These are phyloP conservation scores for Acanthamoeba triangularis DNA, from an alignment of 208 protist genomes.

Conservation along the genomic window DNA sequence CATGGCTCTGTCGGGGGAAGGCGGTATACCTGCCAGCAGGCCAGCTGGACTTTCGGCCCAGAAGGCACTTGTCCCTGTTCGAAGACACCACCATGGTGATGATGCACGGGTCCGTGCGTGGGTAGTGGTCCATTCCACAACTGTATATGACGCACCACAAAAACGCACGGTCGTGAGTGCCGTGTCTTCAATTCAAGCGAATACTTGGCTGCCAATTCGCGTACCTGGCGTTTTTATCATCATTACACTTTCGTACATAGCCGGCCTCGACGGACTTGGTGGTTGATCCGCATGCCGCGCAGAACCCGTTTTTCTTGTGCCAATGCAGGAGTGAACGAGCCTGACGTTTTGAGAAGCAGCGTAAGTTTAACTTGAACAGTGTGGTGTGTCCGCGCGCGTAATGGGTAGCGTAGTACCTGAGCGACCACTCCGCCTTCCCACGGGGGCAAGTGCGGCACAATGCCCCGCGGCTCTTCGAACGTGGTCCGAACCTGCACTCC, in stretches of 20 bases:
- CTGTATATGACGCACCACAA: neutral
- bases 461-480: neutral
- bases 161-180: too few relatives aligned
- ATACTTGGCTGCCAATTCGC: too few relatives aligned
- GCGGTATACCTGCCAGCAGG: neutral
- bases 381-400: neutral
- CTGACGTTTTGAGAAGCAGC: neutral
- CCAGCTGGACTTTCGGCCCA: conserved; percentile 8
- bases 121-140: conserved; percentile 11
- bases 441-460: conserved; percentile 15
- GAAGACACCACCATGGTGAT: conserved; percentile 41
- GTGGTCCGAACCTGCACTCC: neutral
- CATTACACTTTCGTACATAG: conserved; percentile 11
- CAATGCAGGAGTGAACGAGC: conserved; percentile 1
- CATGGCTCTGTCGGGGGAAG: neutral
- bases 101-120: conserved; percentile 35
- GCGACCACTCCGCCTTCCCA: conserved; percentile 17
- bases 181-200: too few relatives aligned
- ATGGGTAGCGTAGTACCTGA: neutral
- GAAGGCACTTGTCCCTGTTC: conserved; percentile 50
- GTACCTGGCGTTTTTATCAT: conserved; percentile 1
- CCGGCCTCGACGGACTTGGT: neutral
- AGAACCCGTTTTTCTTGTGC: conserved; percentile 24
- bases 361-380: neutral
- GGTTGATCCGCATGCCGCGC: neutral